Conservation (phyloP, 441 rosid genomes). For the Jatropha multifida region DNA sequence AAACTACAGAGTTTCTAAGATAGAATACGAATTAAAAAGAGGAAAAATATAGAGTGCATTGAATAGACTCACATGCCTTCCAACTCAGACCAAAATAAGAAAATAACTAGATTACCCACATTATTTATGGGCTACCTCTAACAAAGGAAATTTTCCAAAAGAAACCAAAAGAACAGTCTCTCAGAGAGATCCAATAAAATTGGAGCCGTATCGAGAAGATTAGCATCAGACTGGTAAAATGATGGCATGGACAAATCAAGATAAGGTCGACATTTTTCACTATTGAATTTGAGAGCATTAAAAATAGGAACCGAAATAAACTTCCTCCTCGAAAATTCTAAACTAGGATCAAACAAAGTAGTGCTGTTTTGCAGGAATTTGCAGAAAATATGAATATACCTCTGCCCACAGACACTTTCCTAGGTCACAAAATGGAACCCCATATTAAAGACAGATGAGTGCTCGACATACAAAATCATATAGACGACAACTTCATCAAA, state of each 20-base stretch:
- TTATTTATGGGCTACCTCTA: not conserved
- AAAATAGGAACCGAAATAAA: not conserved
- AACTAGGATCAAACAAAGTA: not conserved
- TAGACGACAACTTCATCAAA: not conserved
- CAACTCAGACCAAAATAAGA: not conserved
- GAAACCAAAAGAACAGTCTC: not conserved
- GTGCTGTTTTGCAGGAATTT: not conserved
- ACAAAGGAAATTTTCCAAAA: not conserved
- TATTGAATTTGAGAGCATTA: not conserved
- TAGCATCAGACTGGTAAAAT: not conserved
- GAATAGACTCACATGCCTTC: not conserved
- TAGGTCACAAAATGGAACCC: not conserved
- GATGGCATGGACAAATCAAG: not conserved
- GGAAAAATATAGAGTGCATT: not conserved
- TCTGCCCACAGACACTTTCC: not conserved
- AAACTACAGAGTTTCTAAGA: not conserved
- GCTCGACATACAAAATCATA: not conserved
- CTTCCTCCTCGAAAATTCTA: not conserved
- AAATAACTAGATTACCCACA: not conserved
- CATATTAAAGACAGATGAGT: not conserved
- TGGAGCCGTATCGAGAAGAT: not conserved
- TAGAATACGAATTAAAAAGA: not conserved
- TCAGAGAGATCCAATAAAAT: not conserved
- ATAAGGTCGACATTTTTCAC: not conserved
- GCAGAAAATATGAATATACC: not conserved